Conservation (phyloP, 1,284 basidiomycete genomes). For the Pascua guehoae region DNA sequence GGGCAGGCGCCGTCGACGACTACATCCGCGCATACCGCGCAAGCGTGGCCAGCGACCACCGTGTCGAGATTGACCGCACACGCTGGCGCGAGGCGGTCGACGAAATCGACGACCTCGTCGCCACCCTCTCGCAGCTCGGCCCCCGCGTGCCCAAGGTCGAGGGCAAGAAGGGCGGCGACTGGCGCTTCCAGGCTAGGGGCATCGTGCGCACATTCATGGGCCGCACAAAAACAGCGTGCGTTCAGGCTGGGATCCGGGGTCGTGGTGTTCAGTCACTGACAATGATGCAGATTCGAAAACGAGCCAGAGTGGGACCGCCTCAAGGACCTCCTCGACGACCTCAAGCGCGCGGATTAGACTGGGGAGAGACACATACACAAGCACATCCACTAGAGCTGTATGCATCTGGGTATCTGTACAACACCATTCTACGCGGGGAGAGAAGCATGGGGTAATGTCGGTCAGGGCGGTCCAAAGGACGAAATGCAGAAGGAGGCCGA, state of each 20-base stretch:
- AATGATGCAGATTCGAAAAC: conserved; percentile 62
- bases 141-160: conserved; percentile 54
- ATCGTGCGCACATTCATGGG: conserved; percentile 85
- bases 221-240: conserved; percentile 51
- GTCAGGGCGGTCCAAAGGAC: too few relatives aligned
- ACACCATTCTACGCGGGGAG: background rate
- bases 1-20: conserved; percentile 73
- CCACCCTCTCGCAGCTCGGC: conserved; percentile 76
- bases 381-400: conserved; percentile 6
- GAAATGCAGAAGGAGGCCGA: conserved; percentile 1
- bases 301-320: conserved; percentile 77
- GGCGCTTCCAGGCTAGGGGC: conserved; percentile 81
- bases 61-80: conserved; percentile 61
- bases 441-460: too few relatives aligned
- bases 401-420: conserved; percentile 18
- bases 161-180: conserved; percentile 57
- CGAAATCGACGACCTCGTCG: conserved; percentile 78
- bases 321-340: conserved; percentile 54
- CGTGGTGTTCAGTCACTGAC: conserved; percentile 4
- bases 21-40: conserved; percentile 78
- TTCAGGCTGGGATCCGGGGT: conserved; percentile 10
- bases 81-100: conserved; percentile 69
- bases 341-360: conserved; percentile 36
- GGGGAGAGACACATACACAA: background rate
- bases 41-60: conserved; percentile 63